Evolutionary conservation across 2,329 filamentous ascomycete species (phyloP).

Genomic region (Trichoderma sp.): DNA sequence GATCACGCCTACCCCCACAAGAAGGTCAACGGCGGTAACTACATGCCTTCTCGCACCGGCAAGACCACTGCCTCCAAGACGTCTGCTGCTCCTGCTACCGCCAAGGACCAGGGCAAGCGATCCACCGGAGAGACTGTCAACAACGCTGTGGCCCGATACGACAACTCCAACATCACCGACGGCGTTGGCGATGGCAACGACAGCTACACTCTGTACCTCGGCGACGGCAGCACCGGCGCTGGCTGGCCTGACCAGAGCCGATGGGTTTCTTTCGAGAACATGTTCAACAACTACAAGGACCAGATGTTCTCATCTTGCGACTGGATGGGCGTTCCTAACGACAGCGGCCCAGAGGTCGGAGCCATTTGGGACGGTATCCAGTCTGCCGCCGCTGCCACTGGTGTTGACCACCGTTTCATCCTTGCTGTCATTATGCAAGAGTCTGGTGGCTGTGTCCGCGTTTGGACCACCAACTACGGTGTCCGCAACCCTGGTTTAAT

Average conservation of each 20-base stretch:
- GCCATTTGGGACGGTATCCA: constrained; percentile 36
- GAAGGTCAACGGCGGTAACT: constrained; percentile 17
- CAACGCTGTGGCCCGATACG: not conserved
- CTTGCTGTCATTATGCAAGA: constrained; percentile 49
- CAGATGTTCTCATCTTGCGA: constrained; percentile 28
- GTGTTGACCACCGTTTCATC: constrained; percentile 46
- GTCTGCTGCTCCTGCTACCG: not conserved
- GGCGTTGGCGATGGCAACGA: constrained; percentile 32
- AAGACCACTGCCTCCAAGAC: constrained; percentile 10
- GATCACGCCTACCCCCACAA: constrained; percentile 9
- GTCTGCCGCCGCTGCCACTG: constrained; percentile 33
- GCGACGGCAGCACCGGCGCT: constrained; percentile 14
- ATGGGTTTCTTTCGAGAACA: constrained; percentile 24
- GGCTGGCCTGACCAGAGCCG: constrained; percentile 24
- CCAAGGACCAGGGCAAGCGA: not conserved
- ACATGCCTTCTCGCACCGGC: not conserved
- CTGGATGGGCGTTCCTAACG: not conserved
- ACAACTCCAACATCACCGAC: constrained; percentile 24
- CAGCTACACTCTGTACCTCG: constrained; percentile 32
- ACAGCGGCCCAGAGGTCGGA: constrained; percentile 16
- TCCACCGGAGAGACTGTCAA: constrained; percentile 17
- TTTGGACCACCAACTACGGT: constrained; percentile 43
- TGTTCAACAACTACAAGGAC: constrained; percentile 32
- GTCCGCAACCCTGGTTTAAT: constrained; percentile 47
- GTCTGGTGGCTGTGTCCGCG: constrained; percentile 48